A percentile compares a stretch with the other conserved stretches of the same genome.
phyloP scores from a whole-genome alignment of 1,284 basidiomycete genomes.

The Vanrija humicola region DNA sequence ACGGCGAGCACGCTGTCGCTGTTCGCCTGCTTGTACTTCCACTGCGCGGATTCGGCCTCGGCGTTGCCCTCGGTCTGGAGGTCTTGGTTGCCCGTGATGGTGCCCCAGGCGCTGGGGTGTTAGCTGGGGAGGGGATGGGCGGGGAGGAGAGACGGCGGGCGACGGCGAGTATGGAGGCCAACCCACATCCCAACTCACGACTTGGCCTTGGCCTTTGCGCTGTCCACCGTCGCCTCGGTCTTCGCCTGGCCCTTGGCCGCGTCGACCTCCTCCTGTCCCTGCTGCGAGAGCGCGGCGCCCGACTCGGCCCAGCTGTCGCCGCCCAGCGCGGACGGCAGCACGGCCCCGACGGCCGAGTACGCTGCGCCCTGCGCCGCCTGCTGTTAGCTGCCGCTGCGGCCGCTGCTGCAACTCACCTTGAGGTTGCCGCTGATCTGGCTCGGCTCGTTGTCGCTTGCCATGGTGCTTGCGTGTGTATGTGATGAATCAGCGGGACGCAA shows the following conservation, averaged over 20 bases:
- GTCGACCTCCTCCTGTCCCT: slow-evolving; percentile 37
- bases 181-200: slow-evolving; percentile 39
- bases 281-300: slow-evolving; percentile 29
- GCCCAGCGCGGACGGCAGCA: slow-evolving; percentile 27
- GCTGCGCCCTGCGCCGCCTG: slow-evolving; percentile 10
- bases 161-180: too few species aligned
- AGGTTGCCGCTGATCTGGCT: slow-evolving; percentile 32
- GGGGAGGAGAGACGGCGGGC: background rate
- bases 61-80: slow-evolving; percentile 43
- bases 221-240: slow-evolving; percentile 36
- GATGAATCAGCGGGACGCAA: too few species aligned
- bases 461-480: background rate
- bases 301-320: slow-evolving; percentile 27
- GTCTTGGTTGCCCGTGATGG: slow-evolving; percentile 43
- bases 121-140: too few species aligned
- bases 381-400: background rate
- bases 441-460: slow-evolving; percentile 9
- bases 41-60: slow-evolving; percentile 42
- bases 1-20: slow-evolving; percentile 16
- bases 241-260: slow-evolving; percentile 38
- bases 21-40: slow-evolving; percentile 38
- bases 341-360: slow-evolving; percentile 30
- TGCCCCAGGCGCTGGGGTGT: slow-evolving; percentile 35
- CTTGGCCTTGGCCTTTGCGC: slow-evolving; percentile 40
- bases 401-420: slow-evolving; percentile 18